Evolutionary conservation across 2,329 filamentous ascomycete species (phyloP).

Genomic region (Xylariaceae sp.): DNA sequence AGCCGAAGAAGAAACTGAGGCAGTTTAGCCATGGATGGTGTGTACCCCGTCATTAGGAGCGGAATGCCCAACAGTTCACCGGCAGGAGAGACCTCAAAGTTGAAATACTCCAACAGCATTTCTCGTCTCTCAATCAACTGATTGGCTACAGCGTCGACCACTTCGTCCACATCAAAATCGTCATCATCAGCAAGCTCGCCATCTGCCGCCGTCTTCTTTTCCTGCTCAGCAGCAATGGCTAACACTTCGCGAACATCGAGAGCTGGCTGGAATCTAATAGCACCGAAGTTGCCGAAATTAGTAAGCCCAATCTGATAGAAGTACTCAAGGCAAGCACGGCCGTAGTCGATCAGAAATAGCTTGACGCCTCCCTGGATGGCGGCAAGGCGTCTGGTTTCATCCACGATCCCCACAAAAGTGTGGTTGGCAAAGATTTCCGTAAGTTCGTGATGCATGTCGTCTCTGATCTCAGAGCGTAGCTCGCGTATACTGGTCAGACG

Average conservation of each 20-base stretch:
- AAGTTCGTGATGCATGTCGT: slow-evolving; percentile 76
- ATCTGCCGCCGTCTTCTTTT: slow-evolving; percentile 46
- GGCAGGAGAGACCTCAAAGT: slow-evolving; percentile 71
- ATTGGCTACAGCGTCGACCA: slow-evolving; percentile 60
- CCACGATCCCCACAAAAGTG: slow-evolving; percentile 90
- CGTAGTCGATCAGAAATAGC: slow-evolving; percentile 90
- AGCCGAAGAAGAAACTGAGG: slow-evolving; percentile 83
- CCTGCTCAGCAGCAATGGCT: slow-evolving; percentile 65
- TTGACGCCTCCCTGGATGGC: slow-evolving; percentile 91
- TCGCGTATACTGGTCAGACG: slow-evolving; percentile 81
- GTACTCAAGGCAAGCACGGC: slow-evolving; percentile 78
- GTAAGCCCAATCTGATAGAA: slow-evolving; percentile 95
- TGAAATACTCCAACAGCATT: slow-evolving; percentile 93
- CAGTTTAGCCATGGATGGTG: slow-evolving; percentile 78
- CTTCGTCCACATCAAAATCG: slow-evolving; percentile 62
- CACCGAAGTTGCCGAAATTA: slow-evolving; percentile 92
- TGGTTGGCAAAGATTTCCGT: slow-evolving; percentile 84
- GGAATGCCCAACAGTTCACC: slow-evolving; percentile 78
- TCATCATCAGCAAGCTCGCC: slow-evolving; percentile 34
- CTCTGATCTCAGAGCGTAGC: slow-evolving; percentile 75
- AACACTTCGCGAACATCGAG: slow-evolving; percentile 69
- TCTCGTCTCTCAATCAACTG: slow-evolving; percentile 73
- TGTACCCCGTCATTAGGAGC: slow-evolving; percentile 83
- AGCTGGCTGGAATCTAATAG: slow-evolving; percentile 73
- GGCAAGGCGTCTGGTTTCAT: slow-evolving; percentile 80